Evolutionary conservation across 306 rosid genomes (phyloP).

Genomic region (Dalbergia oliveri): DNA sequence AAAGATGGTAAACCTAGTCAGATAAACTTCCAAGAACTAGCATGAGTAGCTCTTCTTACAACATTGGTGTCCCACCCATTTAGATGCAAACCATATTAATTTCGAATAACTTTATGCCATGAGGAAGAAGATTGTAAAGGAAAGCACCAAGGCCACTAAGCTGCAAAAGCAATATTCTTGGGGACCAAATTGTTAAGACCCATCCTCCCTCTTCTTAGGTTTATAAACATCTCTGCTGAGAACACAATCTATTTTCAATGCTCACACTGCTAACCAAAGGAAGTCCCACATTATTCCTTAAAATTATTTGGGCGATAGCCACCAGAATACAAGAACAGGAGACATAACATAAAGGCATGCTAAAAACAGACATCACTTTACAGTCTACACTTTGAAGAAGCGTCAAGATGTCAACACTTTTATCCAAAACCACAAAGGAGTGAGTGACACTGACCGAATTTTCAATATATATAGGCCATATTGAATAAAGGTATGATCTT

Average conservation of each 20-base stretch:
- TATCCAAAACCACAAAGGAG: not conserved
- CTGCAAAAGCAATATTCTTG: not conserved
- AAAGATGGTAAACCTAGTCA: no score
- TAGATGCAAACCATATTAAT: no score
- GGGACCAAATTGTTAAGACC: not conserved
- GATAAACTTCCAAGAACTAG: no score
- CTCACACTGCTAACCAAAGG: not conserved
- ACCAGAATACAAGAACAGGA: not conserved
- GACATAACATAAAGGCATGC: not conserved
- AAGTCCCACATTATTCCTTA: not conserved
- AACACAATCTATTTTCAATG: not conserved
- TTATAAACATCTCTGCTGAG: not conserved
- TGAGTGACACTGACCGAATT: not conserved
- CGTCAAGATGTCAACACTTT: not conserved
- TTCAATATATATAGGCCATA: not conserved
- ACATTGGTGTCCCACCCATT: no score
- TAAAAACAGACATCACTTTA: not conserved
- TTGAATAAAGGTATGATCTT: not conserved
- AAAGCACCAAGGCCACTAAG: not conserved
- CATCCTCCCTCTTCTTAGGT: not conserved
- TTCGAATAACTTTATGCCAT: no score
- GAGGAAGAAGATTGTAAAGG: no score
- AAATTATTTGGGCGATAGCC: not conserved
- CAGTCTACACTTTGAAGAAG: not conserved
- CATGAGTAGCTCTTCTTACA: no score